A percentile compares a stretch with the other conserved stretches of the same genome.
These are phyloP conservation scores for Prosopis cineraria DNA, from an alignment of 306 rosid species.

Conservation along the genomic window DNA sequence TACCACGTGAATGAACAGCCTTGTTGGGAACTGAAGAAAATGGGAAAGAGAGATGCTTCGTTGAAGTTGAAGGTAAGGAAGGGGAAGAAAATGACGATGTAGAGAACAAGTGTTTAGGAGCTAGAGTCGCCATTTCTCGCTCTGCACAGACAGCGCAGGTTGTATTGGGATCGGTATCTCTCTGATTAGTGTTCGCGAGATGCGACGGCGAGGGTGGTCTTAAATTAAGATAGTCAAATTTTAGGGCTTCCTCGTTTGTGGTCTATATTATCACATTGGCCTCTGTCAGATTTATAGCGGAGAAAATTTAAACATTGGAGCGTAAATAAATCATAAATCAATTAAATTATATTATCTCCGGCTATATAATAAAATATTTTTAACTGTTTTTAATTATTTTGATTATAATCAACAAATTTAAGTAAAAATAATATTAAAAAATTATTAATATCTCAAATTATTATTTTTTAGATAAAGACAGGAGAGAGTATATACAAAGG, in stretches of 20 bases:
- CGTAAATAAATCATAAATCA: too few species aligned
- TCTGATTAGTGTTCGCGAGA: neutral
- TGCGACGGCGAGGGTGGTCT: neutral
- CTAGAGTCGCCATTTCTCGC: constrained; percentile 34
- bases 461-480: too few species aligned
- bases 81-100: neutral
- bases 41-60: constrained; percentile 22
- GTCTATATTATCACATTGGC: neutral
- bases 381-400: too few species aligned
- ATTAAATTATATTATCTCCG: too few species aligned
- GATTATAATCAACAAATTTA: too few species aligned
- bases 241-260: neutral
- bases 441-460: too few species aligned
- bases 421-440: too few species aligned
- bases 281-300: too few species aligned
- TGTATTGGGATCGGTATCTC: neutral
- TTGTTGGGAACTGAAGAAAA: constrained; percentile 32
- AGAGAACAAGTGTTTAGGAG: constrained; percentile 29
- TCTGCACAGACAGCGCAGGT: neutral
- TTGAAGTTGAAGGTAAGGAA: neutral
- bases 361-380: too few species aligned
- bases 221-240: too few species aligned
- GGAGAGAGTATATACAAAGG: too few species aligned
- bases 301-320: too few species aligned
- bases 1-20: constrained; percentile 25